phyloP scores from a whole-genome alignment of 768 basidiomycete species.

The Polyporus arcularius region DNA sequence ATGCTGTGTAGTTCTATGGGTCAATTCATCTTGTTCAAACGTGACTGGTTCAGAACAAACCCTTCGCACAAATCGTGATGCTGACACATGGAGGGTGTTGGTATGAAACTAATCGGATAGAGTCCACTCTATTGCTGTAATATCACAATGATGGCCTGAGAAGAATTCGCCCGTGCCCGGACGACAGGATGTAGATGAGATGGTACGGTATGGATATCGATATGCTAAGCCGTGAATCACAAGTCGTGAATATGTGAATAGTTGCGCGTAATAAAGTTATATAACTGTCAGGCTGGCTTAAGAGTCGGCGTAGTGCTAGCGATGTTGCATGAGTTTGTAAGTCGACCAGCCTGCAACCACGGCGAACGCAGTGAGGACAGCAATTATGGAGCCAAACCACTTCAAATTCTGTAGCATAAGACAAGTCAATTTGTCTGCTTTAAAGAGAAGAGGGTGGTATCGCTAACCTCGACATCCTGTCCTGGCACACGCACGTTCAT shows the following conservation, averaged over 20 bases:
- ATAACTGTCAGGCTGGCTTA: neutral
- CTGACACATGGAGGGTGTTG: no score
- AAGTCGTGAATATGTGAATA: no score
- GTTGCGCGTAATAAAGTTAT: no score
- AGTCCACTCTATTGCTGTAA: no score
- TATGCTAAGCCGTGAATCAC: no score
- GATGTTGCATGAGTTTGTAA: constrained; percentile 67
- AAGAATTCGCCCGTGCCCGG: no score
- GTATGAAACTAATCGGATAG: no score
- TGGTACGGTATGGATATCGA: no score
- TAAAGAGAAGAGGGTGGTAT: neutral
- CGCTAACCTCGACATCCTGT: constrained; percentile 52
- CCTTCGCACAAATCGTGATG: no score
- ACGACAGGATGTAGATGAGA: no score
- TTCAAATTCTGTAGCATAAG: constrained; percentile 6
- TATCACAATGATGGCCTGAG: no score
- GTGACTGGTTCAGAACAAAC: neutral
- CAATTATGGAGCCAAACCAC: constrained; percentile 87
- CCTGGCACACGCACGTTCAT: constrained; percentile 99
- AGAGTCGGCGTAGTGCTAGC: constrained; percentile 9
- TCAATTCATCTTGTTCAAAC: constrained; percentile 7
- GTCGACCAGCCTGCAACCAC: constrained; percentile 78
- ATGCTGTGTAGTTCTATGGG: constrained; percentile 18
- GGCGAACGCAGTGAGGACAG: constrained; percentile 77
- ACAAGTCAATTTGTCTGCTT: neutral